A percentile compares a stretch with the other conserved stretches of the same genome.
Evolutionary conservation across 768 basidiomycete species (phyloP).

Genomic region (Tricholoma saponaceum): DNA sequence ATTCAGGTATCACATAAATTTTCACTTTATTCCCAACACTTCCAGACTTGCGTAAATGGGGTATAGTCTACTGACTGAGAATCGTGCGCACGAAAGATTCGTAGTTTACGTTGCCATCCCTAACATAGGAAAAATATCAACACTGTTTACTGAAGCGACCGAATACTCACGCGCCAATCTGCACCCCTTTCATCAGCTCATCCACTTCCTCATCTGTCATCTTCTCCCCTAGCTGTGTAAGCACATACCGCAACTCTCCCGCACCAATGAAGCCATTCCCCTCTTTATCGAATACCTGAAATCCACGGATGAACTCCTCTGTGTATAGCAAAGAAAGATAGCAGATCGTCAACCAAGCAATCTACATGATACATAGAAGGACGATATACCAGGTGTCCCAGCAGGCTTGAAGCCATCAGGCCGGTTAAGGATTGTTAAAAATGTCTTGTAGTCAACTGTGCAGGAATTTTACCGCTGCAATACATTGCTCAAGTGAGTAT

Average conservation of each 20-base stretch:
- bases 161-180: slow-evolving; percentile 74
- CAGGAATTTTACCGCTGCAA: neutral
- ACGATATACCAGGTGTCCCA: slow-evolving; percentile 77
- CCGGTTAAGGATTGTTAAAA: slow-evolving; percentile 86
- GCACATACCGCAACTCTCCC: slow-evolving; percentile 87
- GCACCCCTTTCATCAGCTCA: slow-evolving; percentile 93
- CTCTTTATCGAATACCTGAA: slow-evolving; percentile 98
- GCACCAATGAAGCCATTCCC: slow-evolving; percentile 90
- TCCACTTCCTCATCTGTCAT: slow-evolving; percentile 98
- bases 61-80: slow-evolving; percentile 64
- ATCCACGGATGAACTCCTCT: slow-evolving; percentile 99
- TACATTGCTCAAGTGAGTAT: neutral
- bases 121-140: slow-evolving; percentile 23
- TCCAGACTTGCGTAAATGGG: neutral
- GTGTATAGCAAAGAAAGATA: slow-evolving; percentile 5
- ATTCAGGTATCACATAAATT: neutral
- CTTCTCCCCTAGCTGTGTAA: slow-evolving; percentile 97
- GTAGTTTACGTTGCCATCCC: slow-evolving; percentile 97
- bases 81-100: slow-evolving; percentile 96
- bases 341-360: neutral
- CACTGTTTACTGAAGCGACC: neutral
- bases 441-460: slow-evolving; percentile 88
- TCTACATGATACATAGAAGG: neutral
- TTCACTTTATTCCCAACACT: too few relatives aligned
- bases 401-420: slow-evolving; percentile 98